Percentiles rank a stretch among this genome's conserved stretches.
Conservation (phyloP, 176 grass and related monocot genomes). For the Coix lacrymajobi region DNA sequence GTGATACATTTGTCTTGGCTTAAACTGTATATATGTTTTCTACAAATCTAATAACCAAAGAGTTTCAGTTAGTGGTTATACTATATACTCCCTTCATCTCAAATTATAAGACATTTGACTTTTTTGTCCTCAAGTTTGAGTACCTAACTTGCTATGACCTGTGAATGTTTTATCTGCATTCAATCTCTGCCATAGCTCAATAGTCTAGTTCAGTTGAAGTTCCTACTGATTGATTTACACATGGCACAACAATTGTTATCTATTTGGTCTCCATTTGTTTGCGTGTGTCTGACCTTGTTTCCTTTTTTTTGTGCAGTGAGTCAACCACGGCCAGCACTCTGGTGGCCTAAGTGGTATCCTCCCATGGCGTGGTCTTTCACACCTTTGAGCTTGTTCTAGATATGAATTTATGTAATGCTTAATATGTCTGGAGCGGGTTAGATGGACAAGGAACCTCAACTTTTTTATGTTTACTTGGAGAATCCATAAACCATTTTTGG, state of each 20-base stretch:
- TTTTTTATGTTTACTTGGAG: constrained; percentile 41
- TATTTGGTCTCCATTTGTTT: neutral
- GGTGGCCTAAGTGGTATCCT: constrained; percentile 52
- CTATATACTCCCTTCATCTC: no score
- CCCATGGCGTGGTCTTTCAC: neutral
- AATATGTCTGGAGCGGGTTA: constrained; percentile 26
- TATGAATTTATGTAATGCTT: constrained; percentile 39
- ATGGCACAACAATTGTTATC: neutral
- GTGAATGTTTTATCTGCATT: neutral
- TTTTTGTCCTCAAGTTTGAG: no score
- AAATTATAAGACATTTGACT: no score
- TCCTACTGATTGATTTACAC: neutral
- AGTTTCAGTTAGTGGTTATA: neutral
- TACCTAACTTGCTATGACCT: neutral
- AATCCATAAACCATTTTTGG: constrained; percentile 40
- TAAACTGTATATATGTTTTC: neutral
- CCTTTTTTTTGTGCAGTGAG: constrained; percentile 37
- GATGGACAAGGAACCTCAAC: constrained; percentile 36
- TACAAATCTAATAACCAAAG: neutral
- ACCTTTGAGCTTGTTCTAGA: constrained; percentile 24
- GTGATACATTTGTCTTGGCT: neutral
- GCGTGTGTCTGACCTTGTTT: neutral
- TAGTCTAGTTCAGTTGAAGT: neutral
- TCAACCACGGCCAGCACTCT: constrained; percentile 77
- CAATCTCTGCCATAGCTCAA: neutral